These are phyloP conservation scores for Candida smagusa DNA, from an alignment of 1,139 yeast genomes.

Conservation along the genomic window DNA sequence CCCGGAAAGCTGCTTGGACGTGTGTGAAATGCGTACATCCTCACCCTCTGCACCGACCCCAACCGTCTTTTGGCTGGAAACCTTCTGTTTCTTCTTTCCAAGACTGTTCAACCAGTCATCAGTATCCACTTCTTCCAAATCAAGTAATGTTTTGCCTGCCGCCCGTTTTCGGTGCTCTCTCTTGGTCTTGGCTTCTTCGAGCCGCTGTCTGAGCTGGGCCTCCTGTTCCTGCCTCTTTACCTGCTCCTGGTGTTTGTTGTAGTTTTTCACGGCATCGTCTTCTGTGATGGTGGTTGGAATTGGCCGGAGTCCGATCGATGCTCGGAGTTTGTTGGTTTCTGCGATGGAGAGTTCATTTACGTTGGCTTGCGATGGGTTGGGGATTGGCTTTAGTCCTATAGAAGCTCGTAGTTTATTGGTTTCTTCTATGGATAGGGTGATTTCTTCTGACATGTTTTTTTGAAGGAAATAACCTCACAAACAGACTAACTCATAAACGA, in stretches of 20 bases:
- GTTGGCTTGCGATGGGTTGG: slow-evolving; percentile 1
- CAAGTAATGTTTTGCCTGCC: slow-evolving; percentile 16
- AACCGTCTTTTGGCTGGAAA: slow-evolving; percentile 9
- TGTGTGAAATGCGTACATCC: slow-evolving; percentile 39
- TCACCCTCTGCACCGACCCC: neutral
- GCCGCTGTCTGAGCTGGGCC: slow-evolving; percentile 2
- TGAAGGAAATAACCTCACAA: too few species aligned
- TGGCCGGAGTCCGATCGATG: slow-evolving; percentile 26
- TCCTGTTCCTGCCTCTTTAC: neutral
- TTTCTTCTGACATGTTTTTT: slow-evolving; percentile 20
- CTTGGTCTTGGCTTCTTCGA: slow-evolving; percentile 4
- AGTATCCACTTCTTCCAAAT: slow-evolving; percentile 23
- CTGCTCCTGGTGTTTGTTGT: slow-evolving; percentile 1
- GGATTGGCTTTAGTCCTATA: slow-evolving; percentile 20
- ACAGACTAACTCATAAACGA: too few species aligned
- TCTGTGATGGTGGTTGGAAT: slow-evolving; percentile 8
- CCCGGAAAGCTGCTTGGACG: slow-evolving; percentile 5
- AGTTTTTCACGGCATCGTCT: neutral
- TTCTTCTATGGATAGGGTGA: slow-evolving; percentile 42
- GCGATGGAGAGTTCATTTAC: slow-evolving; percentile 35
- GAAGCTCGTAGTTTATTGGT: slow-evolving; percentile 49
- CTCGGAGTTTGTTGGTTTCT: slow-evolving; percentile 52
- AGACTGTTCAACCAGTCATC: slow-evolving; percentile 39
- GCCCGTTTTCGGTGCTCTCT: slow-evolving; percentile 7
- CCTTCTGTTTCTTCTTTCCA: slow-evolving; percentile 13